These are phyloP conservation scores for Linnemannia zychae DNA, from an alignment of 192 early-diverging fungal species.

Conservation along the genomic window DNA sequence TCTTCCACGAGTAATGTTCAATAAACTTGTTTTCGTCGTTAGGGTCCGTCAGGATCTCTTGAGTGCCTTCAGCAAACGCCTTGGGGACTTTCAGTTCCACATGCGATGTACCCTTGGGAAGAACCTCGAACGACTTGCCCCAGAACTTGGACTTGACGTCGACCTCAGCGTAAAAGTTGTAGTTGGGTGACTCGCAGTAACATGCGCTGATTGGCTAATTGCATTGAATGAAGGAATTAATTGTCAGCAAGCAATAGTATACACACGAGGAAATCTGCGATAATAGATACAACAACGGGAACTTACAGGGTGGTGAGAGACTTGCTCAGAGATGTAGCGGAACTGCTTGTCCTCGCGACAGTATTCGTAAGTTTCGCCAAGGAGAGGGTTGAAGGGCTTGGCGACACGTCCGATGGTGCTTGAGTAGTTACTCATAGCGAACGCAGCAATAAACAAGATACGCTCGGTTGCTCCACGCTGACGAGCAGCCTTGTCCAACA, in stretches of 20 bases:
- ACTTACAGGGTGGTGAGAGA: slow-evolving; percentile 87
- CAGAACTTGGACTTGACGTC: slow-evolving; percentile 91
- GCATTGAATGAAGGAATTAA: background rate
- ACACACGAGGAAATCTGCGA: background rate
- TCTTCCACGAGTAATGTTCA: slow-evolving; percentile 91
- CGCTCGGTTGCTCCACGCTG: slow-evolving; percentile 70
- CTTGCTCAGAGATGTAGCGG: slow-evolving; percentile 90
- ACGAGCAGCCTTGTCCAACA: slow-evolving; percentile 81
- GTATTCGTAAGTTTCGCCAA: slow-evolving; percentile 93
- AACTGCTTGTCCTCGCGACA: slow-evolving; percentile 82
- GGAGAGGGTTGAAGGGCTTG: slow-evolving; percentile 92
- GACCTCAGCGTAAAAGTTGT: slow-evolving; percentile 87
- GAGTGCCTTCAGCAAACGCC: slow-evolving; percentile 53
- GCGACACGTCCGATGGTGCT: slow-evolving; percentile 84
- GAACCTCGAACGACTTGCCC: slow-evolving; percentile 86
- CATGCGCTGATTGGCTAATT: slow-evolving; percentile 87
- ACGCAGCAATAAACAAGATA: slow-evolving; percentile 86
- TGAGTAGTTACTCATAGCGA: slow-evolving; percentile 91
- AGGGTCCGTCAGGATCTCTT: slow-evolving; percentile 50
- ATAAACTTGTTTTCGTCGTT: slow-evolving; percentile 67
- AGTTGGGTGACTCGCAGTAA: slow-evolving; percentile 86
- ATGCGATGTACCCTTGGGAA: slow-evolving; percentile 86
- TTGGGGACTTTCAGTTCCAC: slow-evolving; percentile 80
- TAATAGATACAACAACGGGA: background rate
- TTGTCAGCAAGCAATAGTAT: slow-evolving; percentile 2